phyloP scores from a whole-genome alignment of 257 asterid genomes.

The Nicotiana benthamiana region DNA sequence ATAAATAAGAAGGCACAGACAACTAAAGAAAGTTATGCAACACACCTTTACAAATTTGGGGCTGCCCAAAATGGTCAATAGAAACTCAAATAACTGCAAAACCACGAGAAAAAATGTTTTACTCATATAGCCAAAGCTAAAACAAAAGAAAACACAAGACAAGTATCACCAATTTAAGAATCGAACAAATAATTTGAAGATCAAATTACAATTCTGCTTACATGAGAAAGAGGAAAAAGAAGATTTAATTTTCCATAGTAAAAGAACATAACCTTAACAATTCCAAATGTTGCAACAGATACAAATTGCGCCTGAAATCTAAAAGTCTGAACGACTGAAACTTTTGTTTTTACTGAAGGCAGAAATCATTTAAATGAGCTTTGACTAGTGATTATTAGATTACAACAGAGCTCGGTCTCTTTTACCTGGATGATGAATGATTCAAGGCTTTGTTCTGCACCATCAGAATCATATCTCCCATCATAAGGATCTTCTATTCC shows the following conservation, averaged over 20 bases:
- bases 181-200: background rate
- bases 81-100: conserved; percentile 77
- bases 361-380: background rate
- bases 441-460: conserved; percentile 81
- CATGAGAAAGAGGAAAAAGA: background rate
- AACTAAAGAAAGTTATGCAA: conserved; percentile 9
- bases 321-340: background rate
- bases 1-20: conserved; percentile 1
- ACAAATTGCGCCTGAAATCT: background rate
- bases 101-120: conserved; percentile 9
- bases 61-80: conserved; percentile 79
- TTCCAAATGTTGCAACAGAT: background rate
- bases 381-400: background rate
- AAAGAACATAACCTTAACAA: background rate
- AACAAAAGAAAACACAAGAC: background rate
- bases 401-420: background rate
- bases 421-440: conserved; percentile 88
- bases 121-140: background rate
- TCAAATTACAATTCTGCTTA: background rate
- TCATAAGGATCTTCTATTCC: conserved; percentile 82
- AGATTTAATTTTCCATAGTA: background rate
- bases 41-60: conserved; percentile 65
- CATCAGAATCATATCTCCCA: conserved; percentile 97
- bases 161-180: background rate
- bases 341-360: background rate